phyloP scores from a whole-genome alignment of 2,329 filamentous ascomycete genomes.

The Beauveria australis region DNA sequence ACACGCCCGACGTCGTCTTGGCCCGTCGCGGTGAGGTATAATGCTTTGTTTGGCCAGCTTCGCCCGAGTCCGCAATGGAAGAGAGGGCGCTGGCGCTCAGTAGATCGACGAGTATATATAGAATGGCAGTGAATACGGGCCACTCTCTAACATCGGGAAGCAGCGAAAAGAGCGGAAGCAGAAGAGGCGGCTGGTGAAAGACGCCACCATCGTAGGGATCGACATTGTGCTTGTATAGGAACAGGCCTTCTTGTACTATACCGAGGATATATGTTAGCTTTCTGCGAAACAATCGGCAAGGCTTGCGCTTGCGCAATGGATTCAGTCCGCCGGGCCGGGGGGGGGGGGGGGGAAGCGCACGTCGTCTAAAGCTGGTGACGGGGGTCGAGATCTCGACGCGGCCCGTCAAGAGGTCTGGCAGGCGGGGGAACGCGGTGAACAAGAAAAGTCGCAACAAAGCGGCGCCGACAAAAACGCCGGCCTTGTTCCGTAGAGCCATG shows the following conservation, averaged over 20 bases:
- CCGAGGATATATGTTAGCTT: conserved; percentile 6
- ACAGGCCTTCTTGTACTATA: conserved; percentile 88
- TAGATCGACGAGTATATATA: conserved; percentile 77
- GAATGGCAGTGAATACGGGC: conserved; percentile 66
- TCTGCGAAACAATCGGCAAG: neutral
- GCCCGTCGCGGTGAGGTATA: conserved; percentile 73
- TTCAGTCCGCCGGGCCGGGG: neutral
- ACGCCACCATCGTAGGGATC: conserved; percentile 94
- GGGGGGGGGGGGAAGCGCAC: conserved; percentile 42
- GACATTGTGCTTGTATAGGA: conserved; percentile 91
- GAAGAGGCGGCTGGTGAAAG: conserved; percentile 72
- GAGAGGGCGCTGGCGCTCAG: conserved; percentile 72
- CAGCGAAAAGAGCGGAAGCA: conserved; percentile 85
- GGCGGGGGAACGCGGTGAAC: conserved; percentile 69
- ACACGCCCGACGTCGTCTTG: conserved; percentile 64
- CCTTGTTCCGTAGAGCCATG: conserved; percentile 34
- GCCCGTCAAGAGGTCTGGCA: conserved; percentile 78
- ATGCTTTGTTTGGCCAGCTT: conserved; percentile 62
- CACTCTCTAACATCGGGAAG: conserved; percentile 61
- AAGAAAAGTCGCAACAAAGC: conserved; percentile 72
- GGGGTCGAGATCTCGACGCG: conserved; percentile 96
- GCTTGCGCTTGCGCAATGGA: neutral
- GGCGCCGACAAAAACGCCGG: conserved; percentile 63
- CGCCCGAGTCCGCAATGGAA: conserved; percentile 72
- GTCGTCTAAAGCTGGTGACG: conserved; percentile 94